Evolutionary conservation across 2,329 filamentous ascomycete species (phyloP), one percentile per base, ranked within the genome.

Genomic region (Hymenoscyphus occultus): DNA sequence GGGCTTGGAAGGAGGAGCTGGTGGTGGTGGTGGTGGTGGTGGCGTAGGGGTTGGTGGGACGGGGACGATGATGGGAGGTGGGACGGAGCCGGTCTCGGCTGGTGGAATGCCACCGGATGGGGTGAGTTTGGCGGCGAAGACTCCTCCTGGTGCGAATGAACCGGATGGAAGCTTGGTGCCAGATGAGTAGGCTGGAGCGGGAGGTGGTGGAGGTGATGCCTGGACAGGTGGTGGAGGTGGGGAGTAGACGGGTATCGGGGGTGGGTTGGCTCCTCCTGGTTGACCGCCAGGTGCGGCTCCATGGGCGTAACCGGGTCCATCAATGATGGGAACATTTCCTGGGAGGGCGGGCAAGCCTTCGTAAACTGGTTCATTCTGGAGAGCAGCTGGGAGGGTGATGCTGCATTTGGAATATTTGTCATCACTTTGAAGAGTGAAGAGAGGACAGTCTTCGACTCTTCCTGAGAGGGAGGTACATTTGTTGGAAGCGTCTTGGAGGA

Each of bases 401-500:
- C 81, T 80, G 80, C 93, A 96, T 65, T 84, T 71, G 1, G 75
- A 71, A 73, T 84, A 82, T 12, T 82, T 80, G 0, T 77, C 76
- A 32, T 86, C 81, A 61, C 77, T 77, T 75, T 93, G 87, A 63
- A 96, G 80, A 61, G 82, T 80, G 78, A 97, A 97, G 39, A 95
- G 71, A 0, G 85, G 78, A 79, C 93, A 97, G 76, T 93, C 92
- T 56, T 82, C 73, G 57, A 96, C 86, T 54, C 80, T 73, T 40
- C 93, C 93, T 10, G 86, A 87, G 0, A 73, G 74, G 77, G 87
- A 90, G 61, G 89, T 94, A 83, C 93, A 97, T 7, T 81, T 84
- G 58, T 93, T 77, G 67, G 93, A 81, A n/a, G 91, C 92, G 5
- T 83, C 61, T 76, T 93, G 86, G 42, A 95, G 83, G 77, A 92